These are phyloP conservation scores for Brasenia schreberi DNA, from an alignment of 164 flowering plant genomes.

Conservation along the genomic window DNA sequence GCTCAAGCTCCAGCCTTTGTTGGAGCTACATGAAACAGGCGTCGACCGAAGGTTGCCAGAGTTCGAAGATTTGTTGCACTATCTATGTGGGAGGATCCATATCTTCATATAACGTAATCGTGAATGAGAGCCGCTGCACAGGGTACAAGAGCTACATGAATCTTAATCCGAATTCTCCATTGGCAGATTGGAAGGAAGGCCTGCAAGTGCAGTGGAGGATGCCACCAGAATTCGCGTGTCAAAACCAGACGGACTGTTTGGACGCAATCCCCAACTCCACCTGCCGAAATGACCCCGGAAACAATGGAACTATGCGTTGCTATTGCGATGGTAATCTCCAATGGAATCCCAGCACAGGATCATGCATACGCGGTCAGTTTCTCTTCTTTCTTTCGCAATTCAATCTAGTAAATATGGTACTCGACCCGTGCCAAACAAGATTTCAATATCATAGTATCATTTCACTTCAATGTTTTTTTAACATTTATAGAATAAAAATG, in stretches of 20 bases:
- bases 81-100: constrained; percentile 58
- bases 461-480: too few relatives aligned
- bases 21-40: not conserved
- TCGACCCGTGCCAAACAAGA: too few relatives aligned
- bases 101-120: constrained; percentile 58
- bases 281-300: not conserved
- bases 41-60: not conserved
- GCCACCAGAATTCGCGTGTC: constrained; percentile 44
- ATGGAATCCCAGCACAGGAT: not conserved
- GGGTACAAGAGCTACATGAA: constrained; percentile 56
- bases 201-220: constrained; percentile 62
- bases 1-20: not conserved
- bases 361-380: not conserved
- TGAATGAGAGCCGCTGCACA: constrained; percentile 46
- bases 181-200: constrained; percentile 50
- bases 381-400: too few relatives aligned
- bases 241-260: constrained; percentile 36
- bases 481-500: too few relatives aligned
- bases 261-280: not conserved
- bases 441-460: too few relatives aligned
- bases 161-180: constrained; percentile 25
- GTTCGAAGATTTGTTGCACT: constrained; percentile 31
- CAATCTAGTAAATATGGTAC: too few relatives aligned
- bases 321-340: not conserved
- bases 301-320: not conserved